Evolutionary conservation across 2,329 filamentous ascomycete species (phyloP).

Genomic region (Fusarium pilosicola): DNA sequence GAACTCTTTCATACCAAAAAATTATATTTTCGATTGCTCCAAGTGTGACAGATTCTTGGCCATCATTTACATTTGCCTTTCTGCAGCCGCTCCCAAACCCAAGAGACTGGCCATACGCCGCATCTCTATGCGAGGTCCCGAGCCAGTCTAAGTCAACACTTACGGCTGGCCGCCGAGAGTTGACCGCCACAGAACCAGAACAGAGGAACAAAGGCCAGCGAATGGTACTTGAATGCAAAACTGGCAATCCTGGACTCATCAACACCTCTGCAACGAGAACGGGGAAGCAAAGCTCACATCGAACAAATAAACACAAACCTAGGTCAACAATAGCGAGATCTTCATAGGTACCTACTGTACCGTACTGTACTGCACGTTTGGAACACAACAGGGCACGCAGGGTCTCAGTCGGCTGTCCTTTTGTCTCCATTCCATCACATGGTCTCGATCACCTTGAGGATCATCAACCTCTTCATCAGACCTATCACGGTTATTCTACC

Average conservation of each 20-base stretch:
- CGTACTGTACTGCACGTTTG: background rate
- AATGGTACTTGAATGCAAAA: slow-evolving; percentile 1
- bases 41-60: slow-evolving; percentile 20
- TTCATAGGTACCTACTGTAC: background rate
- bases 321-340: background rate
- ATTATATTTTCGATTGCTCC: slow-evolving; percentile 8
- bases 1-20: slow-evolving; percentile 12
- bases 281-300: background rate
- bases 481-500: slow-evolving; percentile 20
- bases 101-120: slow-evolving; percentile 32
- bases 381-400: slow-evolving; percentile 21
- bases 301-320: slow-evolving; percentile 9
- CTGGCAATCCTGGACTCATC: background rate
- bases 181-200: slow-evolving; percentile 29
- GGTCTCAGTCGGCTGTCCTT: slow-evolving; percentile 28
- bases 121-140: slow-evolving; percentile 39
- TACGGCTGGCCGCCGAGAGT: slow-evolving; percentile 29
- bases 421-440: slow-evolving; percentile 36
- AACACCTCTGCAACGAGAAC: background rate
- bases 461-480: slow-evolving; percentile 22
- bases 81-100: slow-evolving; percentile 26
- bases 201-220: slow-evolving; percentile 9
- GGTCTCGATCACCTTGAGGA: slow-evolving; percentile 33
- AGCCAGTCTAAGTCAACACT: slow-evolving; percentile 32
- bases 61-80: slow-evolving; percentile 20